These are phyloP conservation scores for Sisymbrium altissimum DNA, from an alignment of 345 rosid genomes.

Conservation along the genomic window DNA sequence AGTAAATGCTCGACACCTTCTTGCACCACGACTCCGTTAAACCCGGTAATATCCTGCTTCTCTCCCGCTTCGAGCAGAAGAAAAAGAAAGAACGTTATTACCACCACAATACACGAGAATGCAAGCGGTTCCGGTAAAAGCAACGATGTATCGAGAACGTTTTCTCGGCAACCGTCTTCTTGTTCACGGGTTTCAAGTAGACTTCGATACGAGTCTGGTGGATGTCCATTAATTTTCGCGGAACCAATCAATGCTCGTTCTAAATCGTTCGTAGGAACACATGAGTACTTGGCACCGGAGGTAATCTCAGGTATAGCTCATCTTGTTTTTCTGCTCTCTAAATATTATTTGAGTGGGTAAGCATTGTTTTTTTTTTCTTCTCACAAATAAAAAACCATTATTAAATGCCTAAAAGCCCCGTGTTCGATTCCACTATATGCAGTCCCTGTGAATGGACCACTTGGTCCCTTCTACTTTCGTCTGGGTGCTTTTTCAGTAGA, in stretches of 20 bases:
- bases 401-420: no score
- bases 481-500: no score
- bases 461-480: no score
- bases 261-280: constrained; percentile 87
- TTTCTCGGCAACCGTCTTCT: constrained; percentile 18
- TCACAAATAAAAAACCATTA: not conserved
- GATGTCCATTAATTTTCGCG: constrained; percentile 56
- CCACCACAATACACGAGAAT: constrained; percentile 53
- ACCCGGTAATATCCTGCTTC: constrained; percentile 75
- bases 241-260: constrained; percentile 80
- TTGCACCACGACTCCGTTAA: constrained; percentile 56
- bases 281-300: no score
- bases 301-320: constrained; percentile 54
- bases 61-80: constrained; percentile 34
- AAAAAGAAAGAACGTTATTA: constrained; percentile 34
- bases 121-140: constrained; percentile 13
- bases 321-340: not conserved
- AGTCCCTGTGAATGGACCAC: no score
- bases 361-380: not conserved
- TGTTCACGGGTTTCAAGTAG: constrained; percentile 22
- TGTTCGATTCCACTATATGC: no score
- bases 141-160: constrained; percentile 18
- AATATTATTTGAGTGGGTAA: not conserved
- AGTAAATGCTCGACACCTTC: constrained; percentile 51
- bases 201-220: not conserved